A percentile compares a stretch with the other conserved stretches of the same genome.
These are phyloP conservation scores for Amanita pseudoporphyria DNA, from an alignment of 768 basidiomycete genomes.

Conservation along the genomic window DNA sequence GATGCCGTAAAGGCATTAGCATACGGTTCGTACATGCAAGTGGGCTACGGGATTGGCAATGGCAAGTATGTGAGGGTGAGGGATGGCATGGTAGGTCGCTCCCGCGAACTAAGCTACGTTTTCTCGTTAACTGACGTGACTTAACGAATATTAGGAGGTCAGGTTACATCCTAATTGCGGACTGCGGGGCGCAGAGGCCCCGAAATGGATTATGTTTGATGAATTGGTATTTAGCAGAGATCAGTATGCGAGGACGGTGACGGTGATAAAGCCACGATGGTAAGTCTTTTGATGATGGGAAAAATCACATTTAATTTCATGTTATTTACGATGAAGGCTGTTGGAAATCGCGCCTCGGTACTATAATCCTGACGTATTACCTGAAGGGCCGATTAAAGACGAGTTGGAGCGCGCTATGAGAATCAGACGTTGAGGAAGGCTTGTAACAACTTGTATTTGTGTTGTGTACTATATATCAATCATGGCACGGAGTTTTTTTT, in stretches of 20 bases:
- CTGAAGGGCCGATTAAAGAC: too few species aligned
- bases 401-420: too few species aligned
- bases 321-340: too few species aligned
- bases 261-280: conserved; percentile 73
- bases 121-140: conserved; percentile 31
- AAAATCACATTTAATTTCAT: too few species aligned
- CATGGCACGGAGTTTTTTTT: too few species aligned
- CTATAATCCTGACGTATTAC: too few species aligned
- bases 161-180: conserved; percentile 47
- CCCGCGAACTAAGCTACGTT: too few species aligned
- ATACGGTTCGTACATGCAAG: conserved; percentile 89
- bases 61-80: conserved; percentile 74
- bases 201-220: conserved; percentile 82
- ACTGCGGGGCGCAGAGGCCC: conserved; percentile 65
- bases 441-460: too few species aligned
- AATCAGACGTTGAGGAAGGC: too few species aligned
- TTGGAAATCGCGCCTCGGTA: too few species aligned
- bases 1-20: conserved; percentile 36
- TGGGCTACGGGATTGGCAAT: conserved; percentile 79
- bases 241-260: conserved; percentile 73
- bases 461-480: too few species aligned
- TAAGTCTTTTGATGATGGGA: conserved; percentile 14
- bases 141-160: not conserved
- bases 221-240: conserved; percentile 80
- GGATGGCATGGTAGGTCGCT: conserved; percentile 62